Percentiles rank a stretch among this genome's conserved stretches.
Evolutionary conservation across 164 flowering plant species (phyloP).

Genomic region (Macadamia tetraphylla): DNA sequence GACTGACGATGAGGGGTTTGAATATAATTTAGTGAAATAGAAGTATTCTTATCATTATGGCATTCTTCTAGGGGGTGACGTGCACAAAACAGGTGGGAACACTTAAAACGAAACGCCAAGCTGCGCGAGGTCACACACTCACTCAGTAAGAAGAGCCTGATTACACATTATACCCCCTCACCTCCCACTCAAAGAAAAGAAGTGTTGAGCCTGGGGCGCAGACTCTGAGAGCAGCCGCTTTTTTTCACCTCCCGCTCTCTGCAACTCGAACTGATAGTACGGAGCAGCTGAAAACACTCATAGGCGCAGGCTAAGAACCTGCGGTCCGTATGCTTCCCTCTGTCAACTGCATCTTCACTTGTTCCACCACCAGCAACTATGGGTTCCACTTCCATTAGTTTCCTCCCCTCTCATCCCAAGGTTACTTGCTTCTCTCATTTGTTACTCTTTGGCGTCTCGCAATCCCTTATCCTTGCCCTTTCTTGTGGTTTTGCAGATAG

Average conservation of each 20-base stretch:
- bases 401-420: conserved; percentile 14
- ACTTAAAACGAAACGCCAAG: too few species aligned
- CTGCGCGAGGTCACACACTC: too few species aligned
- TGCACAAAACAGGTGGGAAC: too few species aligned
- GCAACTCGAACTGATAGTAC: background rate
- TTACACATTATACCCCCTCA: too few species aligned
- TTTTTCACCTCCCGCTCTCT: background rate
- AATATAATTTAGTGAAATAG: too few species aligned
- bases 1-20: too few species aligned
- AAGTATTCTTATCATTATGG: too few species aligned
- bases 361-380: background rate
- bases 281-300: background rate
- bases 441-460: background rate
- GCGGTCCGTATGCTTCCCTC: background rate
- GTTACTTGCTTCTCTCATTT: background rate
- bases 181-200: too few species aligned
- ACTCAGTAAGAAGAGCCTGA: too few species aligned
- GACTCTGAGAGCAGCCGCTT: background rate
- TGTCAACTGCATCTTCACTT: background rate
- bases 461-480: background rate
- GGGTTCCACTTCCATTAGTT: conserved; percentile 13
- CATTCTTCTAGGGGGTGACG: too few species aligned
- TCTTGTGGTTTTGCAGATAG: conserved; percentile 5
- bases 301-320: too few species aligned
- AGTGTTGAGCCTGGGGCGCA: background rate